Conservation (phyloP, 75 land plant genomes). For the Chamaecyparis obtusa region DNA sequence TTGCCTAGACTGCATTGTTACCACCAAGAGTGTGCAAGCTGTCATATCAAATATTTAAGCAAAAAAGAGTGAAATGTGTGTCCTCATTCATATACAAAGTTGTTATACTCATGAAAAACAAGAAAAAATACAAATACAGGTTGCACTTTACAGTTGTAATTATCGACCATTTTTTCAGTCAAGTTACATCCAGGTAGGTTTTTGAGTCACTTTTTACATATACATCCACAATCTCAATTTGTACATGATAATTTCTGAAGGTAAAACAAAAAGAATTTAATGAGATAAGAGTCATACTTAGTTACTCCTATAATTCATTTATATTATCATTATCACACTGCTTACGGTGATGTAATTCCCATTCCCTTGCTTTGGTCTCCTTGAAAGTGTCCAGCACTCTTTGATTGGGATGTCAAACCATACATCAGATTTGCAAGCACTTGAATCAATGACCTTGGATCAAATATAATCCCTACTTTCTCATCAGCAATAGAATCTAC, state of each 20-base stretch:
- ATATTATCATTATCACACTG: not conserved
- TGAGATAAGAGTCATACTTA: not conserved
- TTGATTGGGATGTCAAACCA: not conserved
- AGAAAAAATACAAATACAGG: not conserved
- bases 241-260: not conserved
- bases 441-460: conserved; percentile 72
- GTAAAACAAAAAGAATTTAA: not conserved
- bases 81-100: not conserved
- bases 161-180: not conserved
- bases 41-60: too few species aligned
- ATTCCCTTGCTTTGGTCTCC: not conserved
- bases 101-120: not conserved
- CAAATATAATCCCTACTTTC: conserved; percentile 65
- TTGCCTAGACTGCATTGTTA: too few species aligned
- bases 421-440: conserved; percentile 51
- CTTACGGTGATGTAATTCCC: not conserved
- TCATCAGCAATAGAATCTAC: conserved; percentile 69
- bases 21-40: too few species aligned
- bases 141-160: not conserved
- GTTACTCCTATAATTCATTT: not conserved
- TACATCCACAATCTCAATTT: not conserved
- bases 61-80: not conserved
- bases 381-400: not conserved
- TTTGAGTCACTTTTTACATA: not conserved
- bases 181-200: not conserved